phyloP scores from a whole-genome alignment of 2,329 filamentous ascomycete genomes.

The Keithomyces neogunnii region DNA sequence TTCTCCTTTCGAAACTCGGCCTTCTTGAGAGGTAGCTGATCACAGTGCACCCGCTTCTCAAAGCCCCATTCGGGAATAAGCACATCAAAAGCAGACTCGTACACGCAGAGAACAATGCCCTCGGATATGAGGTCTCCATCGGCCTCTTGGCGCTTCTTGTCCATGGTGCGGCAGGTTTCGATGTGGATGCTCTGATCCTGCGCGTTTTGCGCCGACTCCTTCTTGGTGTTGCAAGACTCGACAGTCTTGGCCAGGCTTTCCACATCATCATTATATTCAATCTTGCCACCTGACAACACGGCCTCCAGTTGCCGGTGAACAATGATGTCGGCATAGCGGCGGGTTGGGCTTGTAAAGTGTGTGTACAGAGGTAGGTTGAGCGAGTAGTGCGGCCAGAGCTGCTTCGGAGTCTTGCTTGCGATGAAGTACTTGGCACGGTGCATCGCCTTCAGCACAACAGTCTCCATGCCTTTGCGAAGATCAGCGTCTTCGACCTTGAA shows the following conservation, averaged over 20 bases:
- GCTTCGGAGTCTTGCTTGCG: constrained; percentile 66
- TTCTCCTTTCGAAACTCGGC: constrained; percentile 98
- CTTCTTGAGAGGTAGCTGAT: constrained; percentile 95
- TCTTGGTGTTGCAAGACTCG: constrained; percentile 97
- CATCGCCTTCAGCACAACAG: constrained; percentile 89
- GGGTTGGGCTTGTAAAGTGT: constrained; percentile 92
- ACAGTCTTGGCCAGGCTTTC: constrained; percentile 86
- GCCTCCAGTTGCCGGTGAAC: constrained; percentile 92
- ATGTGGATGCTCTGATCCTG: constrained; percentile 99
- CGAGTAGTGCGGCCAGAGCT: constrained; percentile 79
- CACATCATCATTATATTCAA: constrained; percentile 82
- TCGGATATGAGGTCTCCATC: constrained; percentile 91
- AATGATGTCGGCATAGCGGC: constrained; percentile 89
- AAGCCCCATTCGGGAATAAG: constrained; percentile 98
- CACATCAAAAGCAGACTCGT: constrained; percentile 97
- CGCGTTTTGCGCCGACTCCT: constrained; percentile 92
- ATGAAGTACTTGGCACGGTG: constrained; percentile 93
- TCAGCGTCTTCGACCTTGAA: constrained; percentile 88
- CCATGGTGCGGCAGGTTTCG: constrained; percentile 92
- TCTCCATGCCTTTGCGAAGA: constrained; percentile 96
- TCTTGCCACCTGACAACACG: constrained; percentile 69
- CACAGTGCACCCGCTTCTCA: constrained; percentile 98
- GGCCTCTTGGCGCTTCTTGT: constrained; percentile 76
- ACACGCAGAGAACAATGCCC: constrained; percentile 92
- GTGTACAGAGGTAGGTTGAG: constrained; percentile 92